Evolutionary conservation across 2,329 filamentous ascomycete species (phyloP).

Genomic region (Tolypocladium album): DNA sequence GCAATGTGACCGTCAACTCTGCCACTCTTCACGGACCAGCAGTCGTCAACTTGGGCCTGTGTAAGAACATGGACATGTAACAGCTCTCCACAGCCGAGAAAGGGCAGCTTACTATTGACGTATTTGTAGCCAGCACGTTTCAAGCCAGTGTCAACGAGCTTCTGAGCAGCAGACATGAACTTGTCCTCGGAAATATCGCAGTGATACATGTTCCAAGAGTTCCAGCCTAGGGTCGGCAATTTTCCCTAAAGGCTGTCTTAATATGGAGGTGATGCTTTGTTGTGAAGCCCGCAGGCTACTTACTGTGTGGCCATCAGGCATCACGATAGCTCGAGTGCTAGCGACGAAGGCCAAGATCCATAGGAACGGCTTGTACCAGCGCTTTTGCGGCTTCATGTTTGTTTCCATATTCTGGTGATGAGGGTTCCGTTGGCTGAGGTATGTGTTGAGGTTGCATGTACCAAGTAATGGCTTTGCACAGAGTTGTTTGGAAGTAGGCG

Average conservation of each 20-base stretch:
- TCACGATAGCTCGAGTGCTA: neutral
- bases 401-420: neutral
- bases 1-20: conserved; percentile 23
- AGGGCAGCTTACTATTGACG: conserved; percentile 28
- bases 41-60: conserved; percentile 40
- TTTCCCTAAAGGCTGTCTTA: conserved; percentile 1
- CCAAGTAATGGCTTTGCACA: neutral
- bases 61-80: neutral
- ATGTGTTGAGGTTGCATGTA: too few relatives aligned
- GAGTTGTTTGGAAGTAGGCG: neutral
- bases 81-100: neutral
- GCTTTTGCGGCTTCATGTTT: neutral
- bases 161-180: conserved; percentile 34
- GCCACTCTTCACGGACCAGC: conserved; percentile 40
- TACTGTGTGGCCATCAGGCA: neutral
- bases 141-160: conserved; percentile 36
- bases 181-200: conserved; percentile 39
- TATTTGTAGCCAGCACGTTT: conserved; percentile 45
- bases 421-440: too few relatives aligned
- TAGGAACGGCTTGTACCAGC: neutral
- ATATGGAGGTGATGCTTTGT: neutral
- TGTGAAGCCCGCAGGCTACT: neutral
- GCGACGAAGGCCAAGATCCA: neutral
- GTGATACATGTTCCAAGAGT: conserved; percentile 41
- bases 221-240: conserved; percentile 35